Conservation (phyloP, 495 filamentous ascomycete genomes). For the Penicillium roqueforti region DNA sequence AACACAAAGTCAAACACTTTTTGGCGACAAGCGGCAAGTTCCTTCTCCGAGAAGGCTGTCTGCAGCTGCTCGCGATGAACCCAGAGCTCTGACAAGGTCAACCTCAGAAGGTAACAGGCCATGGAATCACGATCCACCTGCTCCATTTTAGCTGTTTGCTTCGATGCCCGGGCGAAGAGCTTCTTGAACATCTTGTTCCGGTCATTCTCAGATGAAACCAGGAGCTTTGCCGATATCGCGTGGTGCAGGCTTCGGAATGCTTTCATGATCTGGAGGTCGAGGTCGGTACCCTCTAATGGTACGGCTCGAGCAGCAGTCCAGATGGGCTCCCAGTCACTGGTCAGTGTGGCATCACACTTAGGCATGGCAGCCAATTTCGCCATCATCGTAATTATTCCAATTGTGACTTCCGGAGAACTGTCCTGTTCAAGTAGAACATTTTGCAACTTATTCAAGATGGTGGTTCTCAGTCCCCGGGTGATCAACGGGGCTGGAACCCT, state of each 20-base stretch:
- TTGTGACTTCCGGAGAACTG: conserved; percentile 25
- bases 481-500: conserved; percentile 37
- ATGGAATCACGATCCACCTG: conserved; percentile 38
- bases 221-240: conserved; percentile 35
- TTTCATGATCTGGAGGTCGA: conserved; percentile 44
- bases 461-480: conserved; percentile 34
- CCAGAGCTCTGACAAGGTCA: conserved; percentile 42
- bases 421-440: conserved; percentile 31
- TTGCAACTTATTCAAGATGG: conserved; percentile 37
- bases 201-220: conserved; percentile 35
- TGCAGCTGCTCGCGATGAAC: conserved; percentile 29
- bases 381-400: conserved; percentile 41
- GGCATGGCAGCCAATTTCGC: conserved; percentile 42
- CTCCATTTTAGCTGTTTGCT: conserved; percentile 35
- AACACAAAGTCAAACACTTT: conserved; percentile 36
- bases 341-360: conserved; percentile 37
- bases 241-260: conserved; percentile 38
- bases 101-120: conserved; percentile 38
- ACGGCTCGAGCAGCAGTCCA: conserved; percentile 38
- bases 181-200: conserved; percentile 36
- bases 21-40: conserved; percentile 33
- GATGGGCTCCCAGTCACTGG: conserved; percentile 40
- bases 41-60: conserved; percentile 29
- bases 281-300: conserved; percentile 29
- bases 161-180: conserved; percentile 31